Base-by-base conservation (phyloP, 306 rosid genomes). In the Malus sylvestris region DNA sequence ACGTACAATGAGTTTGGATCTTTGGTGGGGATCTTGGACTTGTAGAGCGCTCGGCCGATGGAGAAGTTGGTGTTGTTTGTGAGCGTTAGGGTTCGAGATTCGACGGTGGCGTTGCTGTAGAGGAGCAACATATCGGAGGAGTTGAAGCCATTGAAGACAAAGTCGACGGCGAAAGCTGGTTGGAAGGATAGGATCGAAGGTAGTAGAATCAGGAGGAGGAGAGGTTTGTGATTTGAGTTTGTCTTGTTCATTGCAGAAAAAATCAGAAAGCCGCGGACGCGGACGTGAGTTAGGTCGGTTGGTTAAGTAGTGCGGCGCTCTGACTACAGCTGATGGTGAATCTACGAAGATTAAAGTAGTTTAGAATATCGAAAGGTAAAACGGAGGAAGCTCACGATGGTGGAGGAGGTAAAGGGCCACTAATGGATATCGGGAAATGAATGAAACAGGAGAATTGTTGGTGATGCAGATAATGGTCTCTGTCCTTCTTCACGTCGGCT, bases 71-170 rank as follows among this genome's bases (percentile, higher is more conserved):
- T 80, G 11, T 69, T 18, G 74, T 94, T 87, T 6, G 96, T 90
- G 58, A 93, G 97, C 1, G 97, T 81, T 1, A 91, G 84, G 52
- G 89, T 59, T 14, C 63, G 58, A 38, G 96, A 88, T 49, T 86
- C 86, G 19, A 88, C 46, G 49, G 88, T 81, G 80, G 96, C 90
- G 81, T 89, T 87, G 79, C 98, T 86, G 51, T 66, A 86, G 79
- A 94, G 89, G 3, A 72, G 78, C 12, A 91, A 12, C 1, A 23
- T 3, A 33, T 76, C 76, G 13, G 98, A 81, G 33, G 87, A 71
- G 81, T 87, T 84, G 91, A 94, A 91, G 78, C 89, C 86, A 22
- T 91, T 93, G 91, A 87, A 91, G 87, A 86, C 49, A 44, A 93
- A 93, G 46, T 93, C 96, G 3, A 77, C 7, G 75, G 97, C 74